Conservation (phyloP, 1,284 basidiomycete species). For the Wallemia mellicola region DNA sequence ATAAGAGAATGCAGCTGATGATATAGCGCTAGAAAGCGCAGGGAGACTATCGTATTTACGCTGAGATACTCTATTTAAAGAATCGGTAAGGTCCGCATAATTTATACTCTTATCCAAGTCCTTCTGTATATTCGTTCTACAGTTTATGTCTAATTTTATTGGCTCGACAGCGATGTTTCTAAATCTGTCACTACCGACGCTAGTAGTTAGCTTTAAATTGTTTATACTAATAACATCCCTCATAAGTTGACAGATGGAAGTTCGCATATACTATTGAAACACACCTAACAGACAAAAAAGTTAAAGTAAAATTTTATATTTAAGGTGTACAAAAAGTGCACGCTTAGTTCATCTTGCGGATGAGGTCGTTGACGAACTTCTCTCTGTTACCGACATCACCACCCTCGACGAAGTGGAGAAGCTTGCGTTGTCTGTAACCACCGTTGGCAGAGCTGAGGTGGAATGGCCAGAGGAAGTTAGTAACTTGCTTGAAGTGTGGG, state of each 20-base stretch:
- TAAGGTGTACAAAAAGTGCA: too few relatives aligned
- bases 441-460: slow-evolving; percentile 97
- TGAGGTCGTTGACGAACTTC: slow-evolving; percentile 4
- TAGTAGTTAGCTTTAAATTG: not conserved
- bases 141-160: not conserved
- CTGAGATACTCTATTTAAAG: slow-evolving; percentile 3
- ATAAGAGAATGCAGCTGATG: slow-evolving; percentile 8
- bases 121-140: not conserved
- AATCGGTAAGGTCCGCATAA: slow-evolving; percentile 2
- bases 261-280: too few relatives aligned
- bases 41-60: slow-evolving; percentile 3
- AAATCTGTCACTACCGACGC: not conserved
- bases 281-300: too few relatives aligned
- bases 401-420: slow-evolving; percentile 53
- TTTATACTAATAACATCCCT: not conserved
- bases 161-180: not conserved
- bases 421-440: slow-evolving; percentile 88
- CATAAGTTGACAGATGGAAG: too few relatives aligned
- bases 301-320: too few relatives aligned
- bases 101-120: not conserved
- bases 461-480: slow-evolving; percentile 31
- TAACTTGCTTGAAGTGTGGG: slow-evolving; percentile 92
- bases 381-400: slow-evolving; percentile 30
- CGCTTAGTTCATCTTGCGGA: not conserved
- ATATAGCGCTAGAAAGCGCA: slow-evolving; percentile 6